These are phyloP conservation scores for Phytophthora sp. DNA, from an alignment of 352 stramenopile genomes.

Conservation along the genomic window DNA sequence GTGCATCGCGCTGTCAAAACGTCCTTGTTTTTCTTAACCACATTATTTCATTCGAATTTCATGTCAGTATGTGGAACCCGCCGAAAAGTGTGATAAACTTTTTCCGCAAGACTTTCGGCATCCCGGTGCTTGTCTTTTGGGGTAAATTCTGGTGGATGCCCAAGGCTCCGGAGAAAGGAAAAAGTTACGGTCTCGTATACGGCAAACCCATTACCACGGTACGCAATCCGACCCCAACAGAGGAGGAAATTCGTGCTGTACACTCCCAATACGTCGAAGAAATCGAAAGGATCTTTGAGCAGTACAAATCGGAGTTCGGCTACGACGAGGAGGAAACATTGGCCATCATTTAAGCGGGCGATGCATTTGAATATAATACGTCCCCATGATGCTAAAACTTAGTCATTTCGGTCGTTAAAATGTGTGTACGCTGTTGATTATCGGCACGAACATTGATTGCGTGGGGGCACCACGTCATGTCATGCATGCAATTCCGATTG, in stretches of 20 bases:
- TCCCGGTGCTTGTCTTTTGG: conserved; percentile 78
- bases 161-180: conserved; percentile 47
- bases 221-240: conserved; percentile 48
- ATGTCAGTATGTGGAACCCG: conserved; percentile 69
- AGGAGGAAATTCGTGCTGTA: conserved; percentile 53
- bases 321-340: conserved; percentile 76
- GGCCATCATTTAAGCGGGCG: conserved; percentile 44
- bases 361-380: background rate
- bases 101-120: conserved; percentile 61
- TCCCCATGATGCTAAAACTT: background rate
- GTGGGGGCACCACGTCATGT: conserved; percentile 7
- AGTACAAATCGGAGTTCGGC: conserved; percentile 68
- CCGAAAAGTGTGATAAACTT: conserved; percentile 51
- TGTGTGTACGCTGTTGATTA: background rate
- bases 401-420: background rate
- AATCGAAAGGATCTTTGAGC: conserved; percentile 58
- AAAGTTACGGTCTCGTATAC: conserved; percentile 69
- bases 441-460: conserved; percentile 2
- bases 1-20: no score
- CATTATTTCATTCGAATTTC: no score
- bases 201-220: conserved; percentile 61
- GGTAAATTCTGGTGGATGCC: conserved; percentile 77
- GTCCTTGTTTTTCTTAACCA: no score
- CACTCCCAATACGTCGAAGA: conserved; percentile 63
- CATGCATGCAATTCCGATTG: background rate